A percentile compares a stretch with the other conserved stretches of the same genome.
Evolutionary conservation across 192 early-diverging fungal species (phyloP).

Genomic region (Gigaspora rosea): DNA sequence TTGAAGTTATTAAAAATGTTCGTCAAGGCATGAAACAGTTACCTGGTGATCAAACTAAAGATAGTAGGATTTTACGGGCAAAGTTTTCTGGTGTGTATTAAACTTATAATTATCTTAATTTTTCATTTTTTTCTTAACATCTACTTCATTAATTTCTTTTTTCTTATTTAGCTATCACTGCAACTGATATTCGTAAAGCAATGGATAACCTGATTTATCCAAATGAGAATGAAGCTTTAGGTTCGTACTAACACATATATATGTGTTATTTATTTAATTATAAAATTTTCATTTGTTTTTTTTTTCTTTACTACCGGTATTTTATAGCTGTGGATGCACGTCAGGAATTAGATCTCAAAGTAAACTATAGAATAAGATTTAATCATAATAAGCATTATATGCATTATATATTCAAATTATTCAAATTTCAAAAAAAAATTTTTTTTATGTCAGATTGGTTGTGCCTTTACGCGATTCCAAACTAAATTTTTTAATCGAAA

Average conservation of each 20-base stretch:
- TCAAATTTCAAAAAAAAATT: not conserved
- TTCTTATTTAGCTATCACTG: conserved; percentile 33
- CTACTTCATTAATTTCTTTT: not conserved
- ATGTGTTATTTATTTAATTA: not conserved
- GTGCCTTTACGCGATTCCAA: conserved; percentile 52
- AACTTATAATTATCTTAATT: not conserved
- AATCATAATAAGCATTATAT: not conserved
- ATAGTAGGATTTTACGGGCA: conserved; percentile 38
- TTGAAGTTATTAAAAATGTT: conserved; percentile 50
- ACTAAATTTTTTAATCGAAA: conserved; percentile 59
- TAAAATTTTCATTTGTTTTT: not conserved
- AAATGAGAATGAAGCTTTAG: conserved; percentile 54
- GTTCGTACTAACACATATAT: conserved; percentile 2
- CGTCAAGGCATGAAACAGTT: conserved; percentile 39
- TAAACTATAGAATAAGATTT: conserved; percentile 16
- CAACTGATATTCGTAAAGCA: conserved; percentile 43
- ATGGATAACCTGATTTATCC: conserved; percentile 52
- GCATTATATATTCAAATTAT: not conserved
- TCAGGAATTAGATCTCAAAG: conserved; percentile 56
- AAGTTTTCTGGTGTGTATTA: conserved; percentile 40
- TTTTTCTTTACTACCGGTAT: not conserved
- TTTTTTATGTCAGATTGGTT: conserved; percentile 26
- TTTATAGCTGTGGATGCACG: conserved; percentile 52
- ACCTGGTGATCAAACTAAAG: not conserved
- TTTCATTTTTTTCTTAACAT: not conserved